These are phyloP conservation scores for Kodamaea sp. DNA, from an alignment of 1,139 yeast genomes.

Conservation along the genomic window DNA sequence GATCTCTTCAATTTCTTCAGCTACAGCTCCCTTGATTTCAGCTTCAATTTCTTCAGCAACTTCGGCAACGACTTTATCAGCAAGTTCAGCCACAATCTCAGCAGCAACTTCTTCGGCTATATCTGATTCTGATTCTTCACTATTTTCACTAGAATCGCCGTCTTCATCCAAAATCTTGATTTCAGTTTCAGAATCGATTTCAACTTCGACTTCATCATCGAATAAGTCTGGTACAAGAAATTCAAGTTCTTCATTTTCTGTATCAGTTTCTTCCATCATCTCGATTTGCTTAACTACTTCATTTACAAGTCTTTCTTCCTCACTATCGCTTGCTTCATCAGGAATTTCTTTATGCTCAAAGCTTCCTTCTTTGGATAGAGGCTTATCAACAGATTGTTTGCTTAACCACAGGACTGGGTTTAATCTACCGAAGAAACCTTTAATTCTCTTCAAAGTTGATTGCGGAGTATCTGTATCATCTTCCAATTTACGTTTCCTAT, in stretches of 20 bases:
- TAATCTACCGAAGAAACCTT: slow-evolving; percentile 3
- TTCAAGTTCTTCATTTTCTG: slow-evolving; percentile 5
- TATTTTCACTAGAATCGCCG: slow-evolving; percentile 9
- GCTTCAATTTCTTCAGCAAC: slow-evolving; percentile 1
- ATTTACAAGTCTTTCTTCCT: slow-evolving; percentile 1
- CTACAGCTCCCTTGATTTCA: not conserved
- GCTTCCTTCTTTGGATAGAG: not conserved
- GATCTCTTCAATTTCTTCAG: not conserved
- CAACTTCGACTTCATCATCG: slow-evolving; percentile 13
- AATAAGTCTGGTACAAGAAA: not conserved
- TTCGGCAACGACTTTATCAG: not conserved
- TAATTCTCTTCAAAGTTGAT: slow-evolving; percentile 2
- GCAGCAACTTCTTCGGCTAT: slow-evolving; percentile 1
- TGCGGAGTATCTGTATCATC: slow-evolving; percentile 1
- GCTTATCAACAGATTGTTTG: not conserved
- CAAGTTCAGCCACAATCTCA: not conserved
- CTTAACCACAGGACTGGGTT: slow-evolving; percentile 4
- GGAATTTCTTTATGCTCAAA: not conserved
- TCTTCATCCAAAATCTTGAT: slow-evolving; percentile 11
- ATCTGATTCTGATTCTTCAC: slow-evolving; percentile 1
- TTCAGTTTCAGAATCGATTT: slow-evolving; percentile 9
- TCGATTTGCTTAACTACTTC: not conserved
- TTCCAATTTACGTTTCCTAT: slow-evolving; percentile 5
- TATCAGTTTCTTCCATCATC: not conserved
- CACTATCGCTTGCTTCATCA: not conserved